Percentiles rank a stretch among this genome's conserved stretches.
Evolutionary conservation across 1,284 basidiomycete species (phyloP).

Genomic region (Heliocybe sulcata): DNA sequence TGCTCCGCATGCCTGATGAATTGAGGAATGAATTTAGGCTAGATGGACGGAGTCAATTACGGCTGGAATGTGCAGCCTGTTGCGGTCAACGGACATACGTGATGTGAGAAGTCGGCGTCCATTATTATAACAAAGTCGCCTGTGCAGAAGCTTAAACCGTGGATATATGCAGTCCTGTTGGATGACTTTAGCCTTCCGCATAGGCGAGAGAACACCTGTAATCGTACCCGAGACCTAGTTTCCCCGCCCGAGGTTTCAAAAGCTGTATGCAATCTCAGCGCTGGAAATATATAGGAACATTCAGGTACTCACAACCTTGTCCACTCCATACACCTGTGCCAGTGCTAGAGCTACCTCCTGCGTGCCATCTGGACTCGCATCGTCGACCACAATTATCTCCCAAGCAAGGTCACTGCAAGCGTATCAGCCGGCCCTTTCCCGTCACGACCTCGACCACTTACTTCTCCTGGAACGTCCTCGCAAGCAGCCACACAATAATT

Average conservation of each 20-base stretch:
- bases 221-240: slow-evolving; percentile 78
- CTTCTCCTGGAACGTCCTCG: slow-evolving; percentile 70
- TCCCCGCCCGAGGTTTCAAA: slow-evolving; percentile 79
- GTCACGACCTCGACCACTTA: slow-evolving; percentile 28
- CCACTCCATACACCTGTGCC: slow-evolving; percentile 72
- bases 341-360: slow-evolving; percentile 82
- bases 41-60: not conserved
- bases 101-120: slow-evolving; percentile 95
- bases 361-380: slow-evolving; percentile 88
- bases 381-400: slow-evolving; percentile 90
- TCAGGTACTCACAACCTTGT: slow-evolving; percentile 55
- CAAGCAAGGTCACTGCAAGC: slow-evolving; percentile 47
- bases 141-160: slow-evolving; percentile 81
- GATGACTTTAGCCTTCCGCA: slow-evolving; percentile 5
- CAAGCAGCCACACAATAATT: slow-evolving; percentile 79
- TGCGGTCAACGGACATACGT: slow-evolving; percentile 43
- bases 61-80: not conserved
- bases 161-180: slow-evolving; percentile 82
- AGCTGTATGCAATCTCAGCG: slow-evolving; percentile 34
- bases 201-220: not conserved
- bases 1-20: slow-evolving; percentile 59
- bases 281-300: not conserved
- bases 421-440: not conserved
- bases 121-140: slow-evolving; percentile 96
- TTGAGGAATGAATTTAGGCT: slow-evolving; percentile 90